Percentiles rank a stretch among this genome's conserved stretches.
Conservation (phyloP, 768 basidiomycete genomes). For the Kockovaella imperatae region DNA sequence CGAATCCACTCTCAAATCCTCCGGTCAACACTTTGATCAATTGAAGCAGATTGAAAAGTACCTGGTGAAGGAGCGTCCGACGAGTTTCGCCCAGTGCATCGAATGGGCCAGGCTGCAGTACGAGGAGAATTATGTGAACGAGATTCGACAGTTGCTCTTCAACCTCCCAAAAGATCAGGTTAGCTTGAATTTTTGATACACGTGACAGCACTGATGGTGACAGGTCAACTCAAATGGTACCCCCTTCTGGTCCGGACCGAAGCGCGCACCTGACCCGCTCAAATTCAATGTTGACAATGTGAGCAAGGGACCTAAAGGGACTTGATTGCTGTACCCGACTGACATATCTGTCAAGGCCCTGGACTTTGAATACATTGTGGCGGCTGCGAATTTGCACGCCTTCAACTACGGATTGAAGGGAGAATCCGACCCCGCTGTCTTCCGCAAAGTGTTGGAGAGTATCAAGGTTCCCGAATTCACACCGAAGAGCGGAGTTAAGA, state of each 20-base stretch:
- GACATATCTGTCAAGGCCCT: conserved; percentile 53
- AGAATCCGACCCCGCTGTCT: conserved; percentile 65
- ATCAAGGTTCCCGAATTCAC: conserved; percentile 84
- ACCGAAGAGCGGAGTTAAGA: conserved; percentile 84
- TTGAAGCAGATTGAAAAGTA: conserved; percentile 79
- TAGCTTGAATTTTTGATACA: neutral
- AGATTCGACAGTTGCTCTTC: conserved; percentile 83
- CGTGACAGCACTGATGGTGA: neutral
- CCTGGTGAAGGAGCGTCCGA: conserved; percentile 82
- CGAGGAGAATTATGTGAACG: conserved; percentile 85
- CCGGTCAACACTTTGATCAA: conserved; percentile 84
- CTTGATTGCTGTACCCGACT: neutral
- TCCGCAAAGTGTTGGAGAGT: conserved; percentile 74
- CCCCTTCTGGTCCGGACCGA: conserved; percentile 98
- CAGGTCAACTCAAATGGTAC: conserved; percentile 73
- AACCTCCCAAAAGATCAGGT: conserved; percentile 90
- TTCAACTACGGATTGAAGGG: conserved; percentile 97
- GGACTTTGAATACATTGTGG: conserved; percentile 80
- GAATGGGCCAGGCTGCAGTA: conserved; percentile 93
- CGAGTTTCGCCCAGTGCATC: conserved; percentile 96
- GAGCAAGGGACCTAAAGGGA: conserved; percentile 42
- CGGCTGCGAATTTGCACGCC: conserved; percentile 92
- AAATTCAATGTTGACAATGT: conserved; percentile 81
- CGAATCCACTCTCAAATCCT: conserved; percentile 80
- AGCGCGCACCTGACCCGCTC: conserved; percentile 88